Evolutionary conservation across 2,329 filamentous ascomycete genomes (phyloP), one percentile per base, ranked within the genome.

Genomic region (Colletotrichum caudatum): DNA sequence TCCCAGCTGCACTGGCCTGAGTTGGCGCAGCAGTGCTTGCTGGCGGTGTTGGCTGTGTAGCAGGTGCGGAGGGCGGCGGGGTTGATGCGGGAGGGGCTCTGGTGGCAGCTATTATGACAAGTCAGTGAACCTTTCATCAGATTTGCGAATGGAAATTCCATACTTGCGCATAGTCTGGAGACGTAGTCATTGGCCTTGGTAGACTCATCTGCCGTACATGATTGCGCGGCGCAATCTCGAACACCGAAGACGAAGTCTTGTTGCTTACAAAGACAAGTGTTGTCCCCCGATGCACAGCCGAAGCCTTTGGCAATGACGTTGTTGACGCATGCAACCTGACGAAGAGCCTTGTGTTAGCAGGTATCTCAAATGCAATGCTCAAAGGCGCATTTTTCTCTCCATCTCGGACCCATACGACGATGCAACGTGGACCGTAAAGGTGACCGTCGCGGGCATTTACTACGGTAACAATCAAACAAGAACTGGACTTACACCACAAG

Each of bases 181-280:
- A 76, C 76, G 39, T 75, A 80, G 9, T 74, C 59, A 20, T 77
- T 76, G 12, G 81, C 72, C 66, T 80, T 77, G 35, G 76, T 70
- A 7, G 77, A 77, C 5, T 75, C 76, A 16, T 78, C 77, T 33
- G 68, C 56, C 8, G 74, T 74, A 60, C 81, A 82, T 16, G 76
- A 76, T 33, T 76, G 66, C 56, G 75, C 76, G 44, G 82, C 79
- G 69, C 84, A 86, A 60, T 85, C 83, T 29, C 77, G 75, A 58
- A 85, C 78, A n/a, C 81, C 82, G 66, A 75, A 76, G 37, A 76
- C 58, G 64, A 83, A 83, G 26, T 76, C 76, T 0, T 76, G 64
- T 14, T 80, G 80, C 37, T 72, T 75, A 73, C 85, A 87, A 20
- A 86, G 78, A 72, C 85, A 87, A 20, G 77, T 35, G 1, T 65